Base-by-base conservation (phyloP, 2,329 filamentous ascomycete species). In the Aspergillus carbonarius region DNA sequence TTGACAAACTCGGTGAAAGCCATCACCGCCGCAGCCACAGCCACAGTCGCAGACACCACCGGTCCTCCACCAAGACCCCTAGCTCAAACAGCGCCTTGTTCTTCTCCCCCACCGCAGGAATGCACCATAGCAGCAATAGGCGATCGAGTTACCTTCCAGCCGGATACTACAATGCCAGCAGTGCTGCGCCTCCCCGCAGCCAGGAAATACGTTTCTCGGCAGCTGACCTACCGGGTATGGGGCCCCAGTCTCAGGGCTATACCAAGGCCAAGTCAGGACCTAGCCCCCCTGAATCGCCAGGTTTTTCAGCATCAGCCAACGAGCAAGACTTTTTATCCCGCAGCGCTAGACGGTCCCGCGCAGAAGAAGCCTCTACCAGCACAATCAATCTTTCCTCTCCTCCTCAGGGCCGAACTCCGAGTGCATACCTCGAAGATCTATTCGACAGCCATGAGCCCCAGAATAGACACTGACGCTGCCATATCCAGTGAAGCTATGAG, bases 351-450 rank as follows among this genome's bases (percentile, higher is more conserved):
- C 66, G 68, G 27, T 73, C 70, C 18, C 70, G 76, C 60, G 64
- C 65, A 17, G 72, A 66, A 53, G 72, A 66, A 50, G 64, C 67
- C 12, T 74, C 75, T 20, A 74, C 83, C 44, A 92, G 88, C 71
- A 88, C 86, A 4, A 71, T 93, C 62, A 85, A 83, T 60, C 68
- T 87, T 32, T 89, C 87, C 62, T 81, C 85, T 57, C 83, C 88
- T 3, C 81, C 86, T 13, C 88, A 86, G 54, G 86, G 87, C 57
- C 83, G 93, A 58, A 89, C 92, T 15, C 93, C 93, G 0, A 96
- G 91, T 73, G 91, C 92, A 17, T 96, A 92, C 72, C 81, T 98
- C 39, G 93, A 98, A 60, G 92, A 97, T 73, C 76, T 98, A 51
- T 88, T 97, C 61, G 91, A 92, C 69, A 90, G 90, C 63, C 88